Evolutionary conservation across 2,329 filamentous ascomycete species (phyloP).

Genomic region (Fusarium dimerum): DNA sequence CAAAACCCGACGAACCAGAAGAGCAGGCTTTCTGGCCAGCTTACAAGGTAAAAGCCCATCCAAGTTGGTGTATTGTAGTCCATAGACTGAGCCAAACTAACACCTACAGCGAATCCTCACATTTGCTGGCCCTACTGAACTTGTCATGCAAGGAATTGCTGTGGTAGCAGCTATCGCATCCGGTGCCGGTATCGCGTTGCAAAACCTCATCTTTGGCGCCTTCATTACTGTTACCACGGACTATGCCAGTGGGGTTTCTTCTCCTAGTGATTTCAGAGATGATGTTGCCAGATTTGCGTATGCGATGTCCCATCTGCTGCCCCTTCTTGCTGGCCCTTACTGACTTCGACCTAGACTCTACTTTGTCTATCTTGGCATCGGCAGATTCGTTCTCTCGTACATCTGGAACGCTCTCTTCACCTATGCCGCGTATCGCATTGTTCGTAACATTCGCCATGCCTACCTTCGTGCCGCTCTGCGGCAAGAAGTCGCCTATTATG

Average conservation of each 20-base stretch:
- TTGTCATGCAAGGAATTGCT: constrained; percentile 29
- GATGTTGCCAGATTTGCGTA: constrained; percentile 36
- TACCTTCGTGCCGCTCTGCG: constrained; percentile 53
- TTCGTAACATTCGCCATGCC: constrained; percentile 47
- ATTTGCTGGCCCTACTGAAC: constrained; percentile 31
- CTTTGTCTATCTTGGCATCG: constrained; percentile 60
- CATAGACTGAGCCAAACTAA: constrained; percentile 8
- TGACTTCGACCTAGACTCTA: constrained; percentile 43
- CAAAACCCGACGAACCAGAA: constrained; percentile 12
- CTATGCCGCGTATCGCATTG: constrained; percentile 52
- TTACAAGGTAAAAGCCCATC: constrained; percentile 19
- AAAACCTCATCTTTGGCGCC: constrained; percentile 41
- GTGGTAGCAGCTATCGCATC: constrained; percentile 37
- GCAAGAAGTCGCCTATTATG: constrained; percentile 53
- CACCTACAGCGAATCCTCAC: constrained; percentile 32
- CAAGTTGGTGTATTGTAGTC: background rate
- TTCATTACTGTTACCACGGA: constrained; percentile 39
- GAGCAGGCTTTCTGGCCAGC: constrained; percentile 20
- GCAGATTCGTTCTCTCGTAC: constrained; percentile 52
- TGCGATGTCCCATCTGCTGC: constrained; percentile 40
- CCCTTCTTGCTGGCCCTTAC: constrained; percentile 20
- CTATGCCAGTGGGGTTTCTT: constrained; percentile 30
- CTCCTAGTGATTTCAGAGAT: constrained; percentile 30
- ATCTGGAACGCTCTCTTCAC: constrained; percentile 46
- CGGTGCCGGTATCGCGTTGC: constrained; percentile 39